Percentiles rank a stretch among this genome's conserved stretches.
Conservation (phyloP, 73 alveolate genomes). For the Paramecium tetraurelia region DNA sequence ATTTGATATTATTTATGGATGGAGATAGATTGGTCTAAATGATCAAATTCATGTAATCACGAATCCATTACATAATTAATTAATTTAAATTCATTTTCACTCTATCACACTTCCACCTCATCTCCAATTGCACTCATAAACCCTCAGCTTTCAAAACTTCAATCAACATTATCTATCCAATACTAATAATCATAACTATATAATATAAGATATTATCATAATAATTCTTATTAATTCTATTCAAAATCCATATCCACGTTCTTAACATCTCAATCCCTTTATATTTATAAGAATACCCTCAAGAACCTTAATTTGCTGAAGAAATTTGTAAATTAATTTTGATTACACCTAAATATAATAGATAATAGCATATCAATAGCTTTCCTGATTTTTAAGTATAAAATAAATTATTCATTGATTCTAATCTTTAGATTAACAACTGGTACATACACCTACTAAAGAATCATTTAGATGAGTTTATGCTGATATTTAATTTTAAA, state of each 20-base stretch:
- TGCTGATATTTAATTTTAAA: no score
- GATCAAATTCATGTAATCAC: constrained; percentile 19
- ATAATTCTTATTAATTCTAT: not conserved
- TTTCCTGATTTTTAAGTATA: not conserved
- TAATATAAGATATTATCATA: not conserved
- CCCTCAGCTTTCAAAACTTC: no score
- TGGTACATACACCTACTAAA: not conserved
- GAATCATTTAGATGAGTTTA: no score
- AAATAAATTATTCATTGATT: not conserved
- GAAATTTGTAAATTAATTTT: not conserved
- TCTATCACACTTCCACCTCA: not conserved
- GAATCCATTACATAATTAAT: constrained; percentile 20
- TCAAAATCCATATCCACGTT: not conserved
- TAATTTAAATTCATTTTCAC: not conserved
- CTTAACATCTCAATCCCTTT: not conserved
- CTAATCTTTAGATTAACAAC: not conserved
- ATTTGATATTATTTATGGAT: not conserved
- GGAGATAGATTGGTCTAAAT: constrained; percentile 12
- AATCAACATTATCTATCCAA: no score
- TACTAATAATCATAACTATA: not conserved
- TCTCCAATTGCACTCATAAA: not conserved
- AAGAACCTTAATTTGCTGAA: not conserved
- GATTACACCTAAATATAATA: not conserved
- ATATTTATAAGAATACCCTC: not conserved
- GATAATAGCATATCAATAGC: no score